Conservation (phyloP, 2,329 filamentous ascomycete species). For the Pyrenophora teres region DNA sequence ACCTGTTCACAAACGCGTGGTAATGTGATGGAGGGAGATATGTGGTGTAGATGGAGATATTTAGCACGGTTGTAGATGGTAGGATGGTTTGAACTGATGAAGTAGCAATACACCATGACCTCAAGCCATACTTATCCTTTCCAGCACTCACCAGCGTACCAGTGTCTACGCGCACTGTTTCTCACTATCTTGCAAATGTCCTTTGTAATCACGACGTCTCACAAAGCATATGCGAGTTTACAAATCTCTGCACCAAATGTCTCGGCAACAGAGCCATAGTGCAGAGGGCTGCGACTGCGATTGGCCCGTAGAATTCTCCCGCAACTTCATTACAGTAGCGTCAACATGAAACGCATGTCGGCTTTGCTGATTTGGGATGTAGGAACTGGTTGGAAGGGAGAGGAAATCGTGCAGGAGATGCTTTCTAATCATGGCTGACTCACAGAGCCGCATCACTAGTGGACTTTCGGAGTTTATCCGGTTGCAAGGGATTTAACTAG, state of each 20-base stretch:
- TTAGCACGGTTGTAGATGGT: not conserved
- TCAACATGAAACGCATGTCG: not conserved
- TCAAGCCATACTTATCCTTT: not conserved
- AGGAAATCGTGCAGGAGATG: not conserved
- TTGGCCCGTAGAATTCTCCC: not conserved
- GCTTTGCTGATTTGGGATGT: not conserved
- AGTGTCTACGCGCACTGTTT: not conserved
- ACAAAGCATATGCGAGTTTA: not conserved
- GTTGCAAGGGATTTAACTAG: not conserved
- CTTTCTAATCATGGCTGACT: not conserved
- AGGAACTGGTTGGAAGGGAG: not conserved
- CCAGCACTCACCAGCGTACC: not conserved
- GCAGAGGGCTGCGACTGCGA: not conserved
- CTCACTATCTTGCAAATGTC: not conserved
- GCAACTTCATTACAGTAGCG: not conserved
- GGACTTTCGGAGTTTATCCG: not conserved
- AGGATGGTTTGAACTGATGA: not conserved
- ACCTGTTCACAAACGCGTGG: not conserved
- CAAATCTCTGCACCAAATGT: not conserved
- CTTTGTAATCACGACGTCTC: constrained; percentile 2
- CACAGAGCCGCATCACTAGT: not conserved
- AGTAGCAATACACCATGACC: not conserved
- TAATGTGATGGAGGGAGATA: not conserved
- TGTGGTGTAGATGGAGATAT: not conserved
- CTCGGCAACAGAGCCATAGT: not conserved